Evolutionary conservation across 2,329 filamentous ascomycete species (phyloP).

Genomic region (Colletotrichum sansevieriae): DNA sequence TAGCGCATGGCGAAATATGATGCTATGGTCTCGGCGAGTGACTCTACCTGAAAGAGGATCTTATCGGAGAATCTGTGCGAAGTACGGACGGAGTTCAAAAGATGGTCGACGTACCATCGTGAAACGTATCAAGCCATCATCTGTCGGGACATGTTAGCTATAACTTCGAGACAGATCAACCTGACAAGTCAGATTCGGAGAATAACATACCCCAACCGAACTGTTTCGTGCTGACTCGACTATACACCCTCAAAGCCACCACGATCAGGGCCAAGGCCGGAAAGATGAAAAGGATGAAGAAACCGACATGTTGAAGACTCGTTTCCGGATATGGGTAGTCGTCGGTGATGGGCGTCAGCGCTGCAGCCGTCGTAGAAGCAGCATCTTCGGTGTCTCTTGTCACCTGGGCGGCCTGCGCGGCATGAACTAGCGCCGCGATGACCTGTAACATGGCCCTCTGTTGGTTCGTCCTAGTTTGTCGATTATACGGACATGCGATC

Average conservation of each 20-base stretch:
- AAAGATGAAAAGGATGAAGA: constrained; percentile 37
- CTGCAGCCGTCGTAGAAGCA: not conserved
- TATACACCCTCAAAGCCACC: constrained; percentile 31
- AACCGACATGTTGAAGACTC: constrained; percentile 25
- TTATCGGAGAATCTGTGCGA: not conserved
- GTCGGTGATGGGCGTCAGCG: constrained; percentile 28
- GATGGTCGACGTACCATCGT: constrained; percentile 23
- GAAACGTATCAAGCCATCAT: constrained; percentile 38
- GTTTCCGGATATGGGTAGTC: constrained; percentile 34
- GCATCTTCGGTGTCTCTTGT: not conserved
- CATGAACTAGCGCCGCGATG: constrained; percentile 32
- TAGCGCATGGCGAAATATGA: constrained; percentile 36
- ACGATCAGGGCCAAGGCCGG: constrained; percentile 25
- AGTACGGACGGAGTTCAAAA: too few species aligned
- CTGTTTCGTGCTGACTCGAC: constrained; percentile 34
- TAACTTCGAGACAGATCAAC: not conserved
- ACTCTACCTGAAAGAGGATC: constrained; percentile 18
- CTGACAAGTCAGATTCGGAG: not conserved
- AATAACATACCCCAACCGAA: constrained; percentile 35
- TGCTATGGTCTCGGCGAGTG: constrained; percentile 34
- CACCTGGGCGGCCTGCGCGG: constrained; percentile 23
- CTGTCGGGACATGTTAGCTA: constrained; percentile 16
- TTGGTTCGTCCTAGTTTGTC: not conserved
- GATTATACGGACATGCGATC: not conserved
- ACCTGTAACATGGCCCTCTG: constrained; percentile 27